Evolutionary conservation across 1,284 basidiomycete species (phyloP).

Genomic region (Mycosarcoma mackinlayi): DNA sequence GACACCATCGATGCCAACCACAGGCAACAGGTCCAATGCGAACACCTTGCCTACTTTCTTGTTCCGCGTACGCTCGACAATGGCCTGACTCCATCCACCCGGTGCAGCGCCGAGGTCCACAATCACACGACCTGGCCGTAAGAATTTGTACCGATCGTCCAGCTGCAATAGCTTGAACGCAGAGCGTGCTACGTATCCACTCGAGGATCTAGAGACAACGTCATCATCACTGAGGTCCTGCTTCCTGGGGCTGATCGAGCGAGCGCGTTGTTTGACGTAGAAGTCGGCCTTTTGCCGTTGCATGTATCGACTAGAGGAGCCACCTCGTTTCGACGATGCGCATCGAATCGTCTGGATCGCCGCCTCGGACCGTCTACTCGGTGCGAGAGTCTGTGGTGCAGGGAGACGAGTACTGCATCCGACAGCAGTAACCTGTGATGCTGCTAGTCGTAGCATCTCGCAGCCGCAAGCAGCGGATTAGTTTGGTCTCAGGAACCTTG

Average conservation of each 20-base stretch:
- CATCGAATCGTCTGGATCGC: neutral
- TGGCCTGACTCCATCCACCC: constrained; percentile 62
- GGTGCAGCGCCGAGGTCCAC: constrained; percentile 64
- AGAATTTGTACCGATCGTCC: constrained; percentile 49
- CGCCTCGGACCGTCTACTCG: neutral
- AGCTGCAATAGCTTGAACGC: constrained; percentile 63
- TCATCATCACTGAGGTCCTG: constrained; percentile 1
- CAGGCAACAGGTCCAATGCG: constrained; percentile 54
- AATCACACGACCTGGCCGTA: constrained; percentile 44
- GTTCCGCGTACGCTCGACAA: constrained; percentile 26
- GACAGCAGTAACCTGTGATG: neutral
- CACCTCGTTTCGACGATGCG: constrained; percentile 39
- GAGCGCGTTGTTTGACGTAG: constrained; percentile 38
- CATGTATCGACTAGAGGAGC: constrained; percentile 42
- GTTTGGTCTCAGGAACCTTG: too few species aligned
- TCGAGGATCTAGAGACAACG: neutral
- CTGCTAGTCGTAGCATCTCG: constrained; percentile 5
- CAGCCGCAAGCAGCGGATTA: neutral
- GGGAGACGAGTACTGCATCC: neutral
- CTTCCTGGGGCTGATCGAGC: neutral
- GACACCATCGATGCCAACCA: constrained; percentile 29
- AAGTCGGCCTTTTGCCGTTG: constrained; percentile 41
- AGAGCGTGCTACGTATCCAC: constrained; percentile 52
- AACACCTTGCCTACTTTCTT: constrained; percentile 24
- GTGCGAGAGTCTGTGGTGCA: neutral